These are phyloP conservation scores for Obelidium mucronatum DNA, from an alignment of 192 early-diverging fungal genomes.

Conservation along the genomic window DNA sequence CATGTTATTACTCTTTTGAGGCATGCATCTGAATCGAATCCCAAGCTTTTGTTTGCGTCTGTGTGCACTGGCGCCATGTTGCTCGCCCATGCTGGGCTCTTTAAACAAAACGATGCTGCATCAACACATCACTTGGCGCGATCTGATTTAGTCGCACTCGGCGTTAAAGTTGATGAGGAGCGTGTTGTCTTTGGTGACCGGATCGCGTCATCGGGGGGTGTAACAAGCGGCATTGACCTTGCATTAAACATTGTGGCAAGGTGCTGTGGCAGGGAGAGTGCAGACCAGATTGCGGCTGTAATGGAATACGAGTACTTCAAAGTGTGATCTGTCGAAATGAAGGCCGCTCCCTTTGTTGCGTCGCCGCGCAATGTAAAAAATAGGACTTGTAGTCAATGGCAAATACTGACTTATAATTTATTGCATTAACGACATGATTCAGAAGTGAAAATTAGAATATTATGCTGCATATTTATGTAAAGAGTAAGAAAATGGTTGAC, in stretches of 20 bases:
- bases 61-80: slow-evolving; percentile 20
- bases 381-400: too few relatives aligned
- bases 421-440: too few relatives aligned
- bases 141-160: not conserved
- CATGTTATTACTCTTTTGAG: not conserved
- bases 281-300: not conserved
- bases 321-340: too few relatives aligned
- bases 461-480: too few relatives aligned
- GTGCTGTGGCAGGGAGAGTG: not conserved
- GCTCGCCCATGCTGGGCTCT: slow-evolving; percentile 15
- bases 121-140: slow-evolving; percentile 7
- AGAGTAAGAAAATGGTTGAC: too few relatives aligned
- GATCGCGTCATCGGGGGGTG: not conserved
- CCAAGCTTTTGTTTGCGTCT: not conserved
- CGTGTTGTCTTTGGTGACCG: slow-evolving; percentile 12
- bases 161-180: slow-evolving; percentile 2
- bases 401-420: too few relatives aligned
- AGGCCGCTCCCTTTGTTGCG: too few relatives aligned
- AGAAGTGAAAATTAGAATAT: too few relatives aligned
- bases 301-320: slow-evolving; percentile 21
- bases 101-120: not conserved
- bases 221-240: slow-evolving; percentile 15
- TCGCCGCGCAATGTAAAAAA: too few relatives aligned
- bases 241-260: not conserved
- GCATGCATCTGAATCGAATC: not conserved